Evolutionary conservation across 2,329 filamentous ascomycete species (phyloP).

Genomic region (Plectosphaerella sp.): DNA sequence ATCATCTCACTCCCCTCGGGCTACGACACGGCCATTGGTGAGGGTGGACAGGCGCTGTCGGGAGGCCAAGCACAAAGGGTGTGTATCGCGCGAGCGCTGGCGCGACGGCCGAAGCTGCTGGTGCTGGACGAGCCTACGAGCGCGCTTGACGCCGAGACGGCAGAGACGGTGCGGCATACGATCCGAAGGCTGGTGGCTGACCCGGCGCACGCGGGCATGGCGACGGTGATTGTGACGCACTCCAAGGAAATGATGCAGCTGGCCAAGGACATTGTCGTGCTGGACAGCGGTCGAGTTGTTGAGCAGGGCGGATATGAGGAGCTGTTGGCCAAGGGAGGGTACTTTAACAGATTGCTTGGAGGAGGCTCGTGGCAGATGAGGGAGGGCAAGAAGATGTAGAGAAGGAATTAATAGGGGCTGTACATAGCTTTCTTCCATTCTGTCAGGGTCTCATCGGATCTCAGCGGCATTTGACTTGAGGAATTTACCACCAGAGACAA

Average conservation of each 20-base stretch:
- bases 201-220: conserved; percentile 38
- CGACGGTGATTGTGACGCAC: conserved; percentile 80
- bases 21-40: conserved; percentile 65
- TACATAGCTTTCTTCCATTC: background rate
- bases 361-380: conserved; percentile 12
- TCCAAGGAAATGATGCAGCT: conserved; percentile 80
- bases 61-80: conserved; percentile 82
- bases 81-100: conserved; percentile 74
- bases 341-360: conserved; percentile 44
- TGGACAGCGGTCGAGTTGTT: conserved; percentile 63
- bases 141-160: conserved; percentile 68
- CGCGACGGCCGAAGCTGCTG: conserved; percentile 65
- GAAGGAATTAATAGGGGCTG: background rate
- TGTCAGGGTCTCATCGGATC: no score
- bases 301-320: conserved; percentile 64
- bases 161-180: conserved; percentile 59
- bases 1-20: conserved; percentile 60
- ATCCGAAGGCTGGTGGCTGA: conserved; percentile 47
- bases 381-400: background rate
- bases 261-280: conserved; percentile 67
- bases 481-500: no score
- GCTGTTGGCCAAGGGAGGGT: conserved; percentile 41
- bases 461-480: no score
- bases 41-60: conserved; percentile 68
- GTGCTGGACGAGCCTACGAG: conserved; percentile 86